Base-by-base conservation (phyloP, 805 yeast species). In the Kluyveromyces aestuarii region DNA sequence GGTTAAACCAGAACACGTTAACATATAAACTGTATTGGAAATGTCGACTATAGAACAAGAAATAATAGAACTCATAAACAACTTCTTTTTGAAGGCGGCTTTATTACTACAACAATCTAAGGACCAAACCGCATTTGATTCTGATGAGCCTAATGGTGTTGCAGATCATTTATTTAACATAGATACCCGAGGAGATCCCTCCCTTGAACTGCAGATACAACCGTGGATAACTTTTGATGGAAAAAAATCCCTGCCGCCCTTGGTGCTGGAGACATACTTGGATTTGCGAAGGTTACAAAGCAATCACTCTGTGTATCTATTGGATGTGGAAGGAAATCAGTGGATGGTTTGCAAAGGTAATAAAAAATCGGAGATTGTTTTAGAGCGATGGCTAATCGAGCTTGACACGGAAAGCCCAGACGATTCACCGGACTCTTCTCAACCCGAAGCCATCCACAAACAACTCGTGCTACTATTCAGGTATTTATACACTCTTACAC, bases 371-470 rank as follows among this genome's bases (percentile, higher is more conserved):
- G 98, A 91, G 64, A 78, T 93, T n/a, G 96, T 93, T 2, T 68
- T 93, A 49, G 99, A 93, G 61, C 75, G 99, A 50, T 93, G 99
- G 99, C 72, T 88, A 21, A 69, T 93, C 35, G 96, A 90, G 63
- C 77, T 90, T 51, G 90, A 84, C 58, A 66, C 53, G 37, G 52
- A 53, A 14, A 33, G 37, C 10, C 38, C 54, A 11, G 53, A 52
- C 41, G 30, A 52, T 8, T 10, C 51, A 8, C 43, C 38, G 18
- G 52, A 63, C 41, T 51, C 67, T 2, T 73, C 72, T 19, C 93
- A 86, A 47, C 71, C 84, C 14, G 85, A 89, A 1, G 66, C 74
- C 40, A 76, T 86, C 8, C 84, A 86, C 67, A 87, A 86, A 57
- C 84, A 83, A 55, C 77, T 90, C 30, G 77, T 87, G 21, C 70